These are phyloP conservation scores for Ophiocordyceps unilateralis DNA, from an alignment of 2,329 filamentous ascomycete species.

Conservation along the genomic window DNA sequence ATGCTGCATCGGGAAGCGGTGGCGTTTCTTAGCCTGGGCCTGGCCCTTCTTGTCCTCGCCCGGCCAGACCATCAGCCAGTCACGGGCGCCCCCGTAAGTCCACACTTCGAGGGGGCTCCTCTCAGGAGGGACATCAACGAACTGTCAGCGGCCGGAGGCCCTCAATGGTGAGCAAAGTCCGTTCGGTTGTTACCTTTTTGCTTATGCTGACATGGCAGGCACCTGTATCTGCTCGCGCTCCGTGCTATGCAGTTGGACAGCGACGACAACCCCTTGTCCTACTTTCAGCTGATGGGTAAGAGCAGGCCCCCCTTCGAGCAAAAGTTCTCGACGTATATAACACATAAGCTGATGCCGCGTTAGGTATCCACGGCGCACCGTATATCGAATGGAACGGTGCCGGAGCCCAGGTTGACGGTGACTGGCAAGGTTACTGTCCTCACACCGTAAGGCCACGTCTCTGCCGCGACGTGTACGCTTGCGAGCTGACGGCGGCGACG, in stretches of 20 bases:
- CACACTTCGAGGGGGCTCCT: not conserved
- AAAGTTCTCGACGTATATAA: too few species aligned
- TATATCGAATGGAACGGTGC: conserved; percentile 23
- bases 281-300: conserved; percentile 30
- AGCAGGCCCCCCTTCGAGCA: too few species aligned
- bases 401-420: conserved; percentile 11
- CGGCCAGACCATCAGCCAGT: not conserved
- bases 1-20: not conserved
- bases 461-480: not conserved
- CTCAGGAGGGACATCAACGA: conserved; percentile 1
- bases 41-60: not conserved
- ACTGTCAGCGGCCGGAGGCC: not conserved
- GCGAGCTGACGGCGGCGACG: not conserved
- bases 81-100: not conserved
- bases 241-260: conserved; percentile 22
- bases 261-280: conserved; percentile 26
- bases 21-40: not conserved
- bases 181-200: not conserved
- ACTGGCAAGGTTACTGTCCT: conserved; percentile 26
- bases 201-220: conserved; percentile 4
- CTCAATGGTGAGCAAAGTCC: not conserved
- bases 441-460: conserved; percentile 13
- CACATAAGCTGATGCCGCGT: not conserved
- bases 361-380: conserved; percentile 24
- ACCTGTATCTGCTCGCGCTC: conserved; percentile 32